Percentiles rank a stretch among this genome's conserved stretches.
These are phyloP conservation scores for Nakaseomyces bracarensis DNA, from an alignment of 1,139 yeast species.

Conservation along the genomic window DNA sequence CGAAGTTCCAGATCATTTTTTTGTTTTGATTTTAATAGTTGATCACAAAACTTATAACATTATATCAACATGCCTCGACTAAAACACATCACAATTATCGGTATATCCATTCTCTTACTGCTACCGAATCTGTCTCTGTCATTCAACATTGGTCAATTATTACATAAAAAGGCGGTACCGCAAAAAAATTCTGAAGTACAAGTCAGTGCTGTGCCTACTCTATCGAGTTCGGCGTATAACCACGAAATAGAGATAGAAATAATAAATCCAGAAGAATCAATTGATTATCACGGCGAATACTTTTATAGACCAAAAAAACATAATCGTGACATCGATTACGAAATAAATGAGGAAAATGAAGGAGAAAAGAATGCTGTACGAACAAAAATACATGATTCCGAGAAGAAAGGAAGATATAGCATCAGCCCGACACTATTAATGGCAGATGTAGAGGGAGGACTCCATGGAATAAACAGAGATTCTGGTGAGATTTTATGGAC, in stretches of 20 bases:
- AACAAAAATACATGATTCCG: not conserved
- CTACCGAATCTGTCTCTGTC: not conserved
- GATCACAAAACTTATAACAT: too few species aligned
- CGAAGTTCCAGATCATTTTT: too few species aligned
- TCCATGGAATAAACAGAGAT: constrained; percentile 72
- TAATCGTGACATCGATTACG: not conserved
- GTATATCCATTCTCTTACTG: not conserved
- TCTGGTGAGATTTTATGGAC: constrained; percentile 80
- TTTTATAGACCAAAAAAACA: not conserved
- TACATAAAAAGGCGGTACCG: not conserved
- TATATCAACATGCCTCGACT: not conserved
- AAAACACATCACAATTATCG: not conserved
- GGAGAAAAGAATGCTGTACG: not conserved
- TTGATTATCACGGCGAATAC: not conserved
- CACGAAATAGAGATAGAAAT: constrained; percentile 2
- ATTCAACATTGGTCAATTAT: not conserved
- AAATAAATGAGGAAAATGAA: not conserved
- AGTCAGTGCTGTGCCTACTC: not conserved
- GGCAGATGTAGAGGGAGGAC: constrained; percentile 80
- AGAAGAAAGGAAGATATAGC: not conserved
- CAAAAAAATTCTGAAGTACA: not conserved
- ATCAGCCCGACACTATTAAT: constrained; percentile 56
- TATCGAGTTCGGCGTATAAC: too few species aligned
- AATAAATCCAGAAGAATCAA: not conserved
- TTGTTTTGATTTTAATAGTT: too few species aligned